phyloP scores from a whole-genome alignment of 495 filamentous ascomycete species.

The Choiromyces venosus region DNA sequence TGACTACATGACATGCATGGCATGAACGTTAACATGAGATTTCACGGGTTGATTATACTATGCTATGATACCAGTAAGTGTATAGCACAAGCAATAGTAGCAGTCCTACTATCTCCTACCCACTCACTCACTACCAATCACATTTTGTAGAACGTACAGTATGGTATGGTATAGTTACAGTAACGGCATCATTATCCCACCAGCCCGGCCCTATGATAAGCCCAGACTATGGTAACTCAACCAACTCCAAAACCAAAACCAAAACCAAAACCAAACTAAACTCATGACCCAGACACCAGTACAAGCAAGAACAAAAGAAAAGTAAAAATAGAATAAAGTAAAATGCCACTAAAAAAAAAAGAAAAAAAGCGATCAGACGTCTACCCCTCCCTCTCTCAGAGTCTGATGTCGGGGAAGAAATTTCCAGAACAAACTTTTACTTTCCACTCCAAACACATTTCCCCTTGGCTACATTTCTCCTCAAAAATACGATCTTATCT shows the following conservation, averaged over 20 bases:
- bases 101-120: too few relatives aligned
- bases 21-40: background rate
- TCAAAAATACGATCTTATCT: constrained; percentile 22
- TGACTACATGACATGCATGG: too few relatives aligned
- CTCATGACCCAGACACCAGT: background rate
- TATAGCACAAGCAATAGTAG: background rate
- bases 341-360: background rate
- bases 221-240: too few relatives aligned
- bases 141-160: background rate
- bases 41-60: background rate
- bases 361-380: background rate
- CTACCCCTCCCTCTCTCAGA: background rate
- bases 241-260: too few relatives aligned
- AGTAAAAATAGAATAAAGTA: background rate
- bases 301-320: background rate
- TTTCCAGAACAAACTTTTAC: background rate
- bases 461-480: constrained; percentile 14
- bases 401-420: background rate
- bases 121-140: background rate
- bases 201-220: too few relatives aligned
- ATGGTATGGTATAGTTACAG: background rate
- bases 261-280: background rate
- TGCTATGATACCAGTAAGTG: too few relatives aligned
- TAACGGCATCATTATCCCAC: background rate
- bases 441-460: background rate